Conservation (phyloP, 2,329 filamentous ascomycete genomes). For the Kalmusia sp. region DNA sequence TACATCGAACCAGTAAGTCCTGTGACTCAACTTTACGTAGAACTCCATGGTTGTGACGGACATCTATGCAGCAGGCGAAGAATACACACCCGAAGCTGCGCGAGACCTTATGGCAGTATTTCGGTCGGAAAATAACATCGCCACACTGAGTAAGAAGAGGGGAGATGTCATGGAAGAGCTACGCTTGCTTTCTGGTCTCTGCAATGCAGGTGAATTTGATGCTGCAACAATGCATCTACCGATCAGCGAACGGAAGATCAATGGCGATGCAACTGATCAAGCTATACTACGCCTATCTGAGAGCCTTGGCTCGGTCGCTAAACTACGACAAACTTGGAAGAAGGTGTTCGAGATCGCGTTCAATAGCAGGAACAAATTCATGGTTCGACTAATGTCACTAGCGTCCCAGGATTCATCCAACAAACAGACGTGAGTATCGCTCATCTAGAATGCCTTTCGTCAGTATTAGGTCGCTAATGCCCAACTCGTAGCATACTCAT, state of each 20-base stretch:
- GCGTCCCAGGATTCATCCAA: slow-evolving; percentile 35
- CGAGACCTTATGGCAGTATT: slow-evolving; percentile 40
- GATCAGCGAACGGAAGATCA: slow-evolving; percentile 67
- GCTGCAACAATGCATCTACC: slow-evolving; percentile 66
- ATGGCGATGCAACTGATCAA: slow-evolving; percentile 79
- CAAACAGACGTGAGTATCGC: slow-evolving; percentile 27
- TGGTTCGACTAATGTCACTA: slow-evolving; percentile 68
- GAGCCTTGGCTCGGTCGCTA: slow-evolving; percentile 64
- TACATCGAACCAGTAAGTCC: not conserved
- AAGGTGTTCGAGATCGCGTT: slow-evolving; percentile 69
- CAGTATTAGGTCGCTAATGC: slow-evolving; percentile 13
- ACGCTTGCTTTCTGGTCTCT: slow-evolving; percentile 68
- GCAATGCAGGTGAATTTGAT: slow-evolving; percentile 79
- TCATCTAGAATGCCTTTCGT: not conserved
- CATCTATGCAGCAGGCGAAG: slow-evolving; percentile 64
- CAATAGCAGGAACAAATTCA: slow-evolving; percentile 86
- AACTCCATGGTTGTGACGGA: slow-evolving; percentile 78
- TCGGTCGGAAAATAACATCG: slow-evolving; percentile 47
- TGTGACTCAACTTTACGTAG: slow-evolving; percentile 39
- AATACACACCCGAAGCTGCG: slow-evolving; percentile 61
- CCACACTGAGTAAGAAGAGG: slow-evolving; percentile 26
- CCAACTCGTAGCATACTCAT: slow-evolving; percentile 61
- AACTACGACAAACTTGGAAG: slow-evolving; percentile 68
- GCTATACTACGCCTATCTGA: slow-evolving; percentile 77
- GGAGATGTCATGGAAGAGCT: slow-evolving; percentile 59